Base-by-base conservation (phyloP, 108 stramenopile genomes). In the Cyclotella distinguenda region DNA sequence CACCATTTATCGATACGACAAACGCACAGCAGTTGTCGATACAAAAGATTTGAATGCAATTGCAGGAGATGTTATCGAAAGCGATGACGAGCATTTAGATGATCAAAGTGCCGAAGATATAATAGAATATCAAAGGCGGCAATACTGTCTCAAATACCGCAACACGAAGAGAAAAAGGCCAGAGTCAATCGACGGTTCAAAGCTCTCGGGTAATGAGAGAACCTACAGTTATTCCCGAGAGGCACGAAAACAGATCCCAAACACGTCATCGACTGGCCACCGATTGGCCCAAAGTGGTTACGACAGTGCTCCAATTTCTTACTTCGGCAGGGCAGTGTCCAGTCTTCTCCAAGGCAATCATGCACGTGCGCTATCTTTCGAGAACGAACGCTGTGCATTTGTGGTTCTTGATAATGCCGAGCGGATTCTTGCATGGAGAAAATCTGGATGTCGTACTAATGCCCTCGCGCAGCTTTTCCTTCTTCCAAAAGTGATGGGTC, bases 321-420 rank as follows among this genome's bases (percentile, higher is more conserved):
- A 56, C 1, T 75, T 75, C 53, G 74, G 74, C 19, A 50, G 66
- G 42, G 74, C 66, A 16, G 36, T 62, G 31, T 67, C 74, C 19
- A 44, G 50, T 18, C 44, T 74, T 25, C 65, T 66, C 44, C 73
- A 73, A 52, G 72, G 64, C 31, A 40, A 45, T 39, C 33, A 21
- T 19, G 39, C 60, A 2, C 34, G 46, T 23, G 66, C 54, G 16
- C 23, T 40, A 47, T n/a, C 23, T 0, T 38, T 57, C 3, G 23
- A 35, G n/a, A n/a, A 39, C 36, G 53, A 64, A 25, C 60, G 70
- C 15, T 74, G 78, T 22, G 83, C 79, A 8, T 70, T 90, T 68
- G 43, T 90, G 18, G 66, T 90, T 23, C 69, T 90, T 34, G 89
- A 90, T 60, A 69, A 83, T 59, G 86, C 84, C 1, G 86, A 90